Evolutionary conservation across 139 green algal species (phyloP), one percentile per base, ranked within the genome.

Genomic region (Haematococcus lacustris): DNA sequence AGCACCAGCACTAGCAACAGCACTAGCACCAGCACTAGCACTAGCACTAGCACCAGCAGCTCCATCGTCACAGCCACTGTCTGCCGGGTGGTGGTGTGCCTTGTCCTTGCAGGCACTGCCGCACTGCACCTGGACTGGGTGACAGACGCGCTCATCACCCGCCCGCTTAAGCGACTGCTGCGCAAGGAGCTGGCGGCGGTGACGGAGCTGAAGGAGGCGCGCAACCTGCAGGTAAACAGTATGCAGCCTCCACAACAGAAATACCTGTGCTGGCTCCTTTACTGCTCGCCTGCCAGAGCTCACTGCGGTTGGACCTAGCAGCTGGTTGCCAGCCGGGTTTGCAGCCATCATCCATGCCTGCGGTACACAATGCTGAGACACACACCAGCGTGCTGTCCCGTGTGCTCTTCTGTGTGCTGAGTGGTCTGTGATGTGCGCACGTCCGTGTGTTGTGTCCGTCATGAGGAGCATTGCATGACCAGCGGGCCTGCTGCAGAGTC

Each of bases 131-230:
- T 53, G 43, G 43, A 53, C 43, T 53, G 43, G 43, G 43, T 53
- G 9, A 53, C 43, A 17, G 40, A 71, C 39, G 65, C 65, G 4
- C 26, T 71, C 39, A 71, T 71, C 38, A 32, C 65, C 17, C 38
- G 39, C 23, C 38, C 39, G 25, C 59, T 71, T 25, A 59, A 51
- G 65, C 25, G n/a, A 13, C 39, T 71, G 39, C 65, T 71, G 28
- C 3, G n/a, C 5, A 71, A 71, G 39, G 65, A 71, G 39, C 39
- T 59, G 39, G 40, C 39, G n/a, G 65, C 65, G 25, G 65, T 71
- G 25, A 30, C 38, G 28, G 39, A 71, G 65, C 65, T 71, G 38
- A 38, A 28, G 21, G 23, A 59, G 40, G 65, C 40, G 4, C 39
- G 40, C 3, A 26, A 17, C 2, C 28, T 71, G 28, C 38, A 60